These are phyloP conservation scores for Phaeotremella fagi DNA, from an alignment of 768 basidiomycete genomes.

Conservation along the genomic window DNA sequence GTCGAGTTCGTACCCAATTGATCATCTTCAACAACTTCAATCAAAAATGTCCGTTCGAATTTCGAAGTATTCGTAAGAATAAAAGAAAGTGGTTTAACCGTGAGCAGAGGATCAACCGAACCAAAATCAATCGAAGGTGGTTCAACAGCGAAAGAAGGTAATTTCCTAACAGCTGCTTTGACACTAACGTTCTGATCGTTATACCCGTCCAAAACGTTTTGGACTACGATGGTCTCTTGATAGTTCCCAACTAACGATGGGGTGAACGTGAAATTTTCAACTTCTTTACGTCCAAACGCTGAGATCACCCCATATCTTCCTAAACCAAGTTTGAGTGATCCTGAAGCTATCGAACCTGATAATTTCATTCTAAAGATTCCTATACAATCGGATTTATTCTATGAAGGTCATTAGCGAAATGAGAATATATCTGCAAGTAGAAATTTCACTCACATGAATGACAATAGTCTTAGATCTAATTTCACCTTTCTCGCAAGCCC, in stretches of 20 bases:
- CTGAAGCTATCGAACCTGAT: conserved; percentile 43
- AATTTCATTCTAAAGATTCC: conserved; percentile 44
- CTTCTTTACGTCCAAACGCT: conserved; percentile 41
- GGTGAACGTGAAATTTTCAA: conserved; percentile 41
- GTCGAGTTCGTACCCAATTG: background rate
- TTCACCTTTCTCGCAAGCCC: conserved; percentile 42
- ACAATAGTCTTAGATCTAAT: conserved; percentile 43
- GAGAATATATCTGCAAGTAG: background rate
- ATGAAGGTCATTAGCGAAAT: background rate
- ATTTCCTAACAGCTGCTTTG: conserved; percentile 44
- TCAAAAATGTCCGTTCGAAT: conserved; percentile 33
- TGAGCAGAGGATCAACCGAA: background rate
- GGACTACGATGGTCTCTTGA: conserved; percentile 42
- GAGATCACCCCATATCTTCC: conserved; percentile 46
- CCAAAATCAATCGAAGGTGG: conserved; percentile 34
- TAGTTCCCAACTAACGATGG: conserved; percentile 42
- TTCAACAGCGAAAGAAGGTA: conserved; percentile 40
- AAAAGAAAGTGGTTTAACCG: conserved; percentile 12
- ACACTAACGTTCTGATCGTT: conserved; percentile 42
- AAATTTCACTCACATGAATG: conserved; percentile 19
- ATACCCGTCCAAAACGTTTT: conserved; percentile 40
- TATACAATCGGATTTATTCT: conserved; percentile 44
- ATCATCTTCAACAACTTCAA: conserved; percentile 18
- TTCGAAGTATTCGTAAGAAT: conserved; percentile 42
- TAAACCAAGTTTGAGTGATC: conserved; percentile 42